Evolutionary conservation across 2,329 filamentous ascomycete genomes (phyloP).

Genomic region (Shiraia bambusicola): DNA sequence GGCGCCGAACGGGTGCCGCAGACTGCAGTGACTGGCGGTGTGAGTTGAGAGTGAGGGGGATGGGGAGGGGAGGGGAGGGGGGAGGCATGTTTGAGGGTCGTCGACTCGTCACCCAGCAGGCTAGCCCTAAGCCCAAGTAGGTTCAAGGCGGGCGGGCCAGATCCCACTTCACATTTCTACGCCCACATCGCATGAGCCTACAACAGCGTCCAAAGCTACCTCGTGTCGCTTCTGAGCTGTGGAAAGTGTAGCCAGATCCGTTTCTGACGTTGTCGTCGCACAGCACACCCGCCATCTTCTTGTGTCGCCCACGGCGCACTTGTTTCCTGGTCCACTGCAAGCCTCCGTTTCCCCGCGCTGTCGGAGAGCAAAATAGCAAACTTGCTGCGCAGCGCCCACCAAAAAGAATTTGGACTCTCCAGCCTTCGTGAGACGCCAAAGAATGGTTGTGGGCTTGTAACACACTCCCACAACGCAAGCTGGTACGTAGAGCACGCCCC

Average conservation of each 20-base stretch:
- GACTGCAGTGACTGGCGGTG: too few relatives aligned
- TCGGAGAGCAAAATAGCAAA: conserved; percentile 40
- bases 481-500: conserved; percentile 33
- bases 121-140: background rate
- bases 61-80: background rate
- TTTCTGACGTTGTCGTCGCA: conserved; percentile 23
- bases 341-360: conserved; percentile 32
- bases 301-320: conserved; percentile 20
- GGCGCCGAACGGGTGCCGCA: too few relatives aligned
- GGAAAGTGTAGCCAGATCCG: conserved; percentile 10
- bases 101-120: background rate
- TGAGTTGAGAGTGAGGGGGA: background rate
- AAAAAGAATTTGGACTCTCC: conserved; percentile 21
- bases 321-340: conserved; percentile 23
- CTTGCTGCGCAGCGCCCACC: conserved; percentile 24
- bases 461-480: conserved; percentile 31
- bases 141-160: background rate
- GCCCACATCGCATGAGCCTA: conserved; percentile 1
- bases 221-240: conserved; percentile 9
- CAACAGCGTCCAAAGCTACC: conserved; percentile 7
- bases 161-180: conserved; percentile 6
- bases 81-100: conserved; percentile 1
- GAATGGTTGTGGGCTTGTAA: conserved; percentile 39
- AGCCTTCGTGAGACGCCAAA: conserved; percentile 18
- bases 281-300: conserved; percentile 25